phyloP scores from a whole-genome alignment of 176 grass and related monocot genomes.

The Aegilops tauschii region DNA sequence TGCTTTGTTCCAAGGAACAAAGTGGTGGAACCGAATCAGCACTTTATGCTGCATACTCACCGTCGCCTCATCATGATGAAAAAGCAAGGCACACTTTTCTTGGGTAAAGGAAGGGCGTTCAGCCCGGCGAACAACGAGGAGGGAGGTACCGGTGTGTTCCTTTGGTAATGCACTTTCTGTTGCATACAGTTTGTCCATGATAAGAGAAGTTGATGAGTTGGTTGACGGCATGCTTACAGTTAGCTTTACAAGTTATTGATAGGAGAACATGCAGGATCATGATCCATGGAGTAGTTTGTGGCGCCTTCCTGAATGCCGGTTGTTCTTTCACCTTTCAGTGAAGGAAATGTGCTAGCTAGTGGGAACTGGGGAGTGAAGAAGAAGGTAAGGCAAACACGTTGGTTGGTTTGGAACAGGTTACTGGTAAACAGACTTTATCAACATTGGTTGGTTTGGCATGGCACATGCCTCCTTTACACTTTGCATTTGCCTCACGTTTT shows the following conservation, averaged over 20 bases:
- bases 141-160: constrained; percentile 19
- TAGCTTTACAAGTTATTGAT: constrained; percentile 33
- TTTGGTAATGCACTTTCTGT: constrained; percentile 32
- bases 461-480: not conserved
- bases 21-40: constrained; percentile 42
- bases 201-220: constrained; percentile 11
- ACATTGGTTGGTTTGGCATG: constrained; percentile 19
- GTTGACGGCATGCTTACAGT: constrained; percentile 31
- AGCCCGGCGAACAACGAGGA: constrained; percentile 19
- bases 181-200: constrained; percentile 19
- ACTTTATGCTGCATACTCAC: constrained; percentile 41
- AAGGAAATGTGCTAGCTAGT: not conserved
- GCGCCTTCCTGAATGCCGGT: not conserved
- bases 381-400: constrained; percentile 19
- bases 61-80: constrained; percentile 50
- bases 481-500: constrained; percentile 29
- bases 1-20: constrained; percentile 57
- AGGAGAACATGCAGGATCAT: constrained; percentile 25
- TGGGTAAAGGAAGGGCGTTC: constrained; percentile 33
- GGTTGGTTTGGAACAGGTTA: constrained; percentile 21
- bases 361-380: constrained; percentile 2
- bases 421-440: constrained; percentile 7
- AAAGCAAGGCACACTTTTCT: constrained; percentile 33
- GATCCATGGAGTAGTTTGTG: constrained; percentile 23
- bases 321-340: constrained; percentile 12